Evolutionary conservation across 2,329 filamentous ascomycete species (phyloP).

Genomic region (Colletotrichum simmondsii): DNA sequence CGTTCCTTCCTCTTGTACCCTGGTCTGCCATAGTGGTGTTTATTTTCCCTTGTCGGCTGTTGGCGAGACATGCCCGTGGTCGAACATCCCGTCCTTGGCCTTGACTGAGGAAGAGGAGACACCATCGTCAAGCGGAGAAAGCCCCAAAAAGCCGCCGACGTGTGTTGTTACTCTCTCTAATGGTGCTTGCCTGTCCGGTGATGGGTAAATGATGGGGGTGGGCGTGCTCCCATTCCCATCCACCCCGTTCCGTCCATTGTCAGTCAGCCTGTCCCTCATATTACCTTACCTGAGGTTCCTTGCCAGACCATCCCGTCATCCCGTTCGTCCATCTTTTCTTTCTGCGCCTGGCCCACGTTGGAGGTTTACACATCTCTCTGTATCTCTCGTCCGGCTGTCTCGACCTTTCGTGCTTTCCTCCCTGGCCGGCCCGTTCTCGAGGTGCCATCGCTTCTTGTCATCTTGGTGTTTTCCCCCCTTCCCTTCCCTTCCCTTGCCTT

Average conservation of each 20-base stretch:
- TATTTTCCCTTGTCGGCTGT: slow-evolving; percentile 19
- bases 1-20: neutral
- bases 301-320: slow-evolving; percentile 8
- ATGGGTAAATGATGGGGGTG: neutral
- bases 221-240: slow-evolving; percentile 29
- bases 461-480: slow-evolving; percentile 32
- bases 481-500: slow-evolving; percentile 12
- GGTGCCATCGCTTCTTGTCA: slow-evolving; percentile 26
- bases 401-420: neutral
- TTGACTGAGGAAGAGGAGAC: neutral
- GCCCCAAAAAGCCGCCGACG: neutral
- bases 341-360: slow-evolving; percentile 28
- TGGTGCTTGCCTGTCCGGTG: neutral
- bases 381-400: neutral
- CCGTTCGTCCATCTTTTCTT: slow-evolving; percentile 29
- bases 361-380: slow-evolving; percentile 21
- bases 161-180: neutral
- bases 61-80: slow-evolving; percentile 23
- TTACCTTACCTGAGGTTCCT: slow-evolving; percentile 8
- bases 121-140: slow-evolving; percentile 1
- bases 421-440: slow-evolving; percentile 24
- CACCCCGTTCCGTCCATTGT: slow-evolving; percentile 17
- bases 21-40: slow-evolving; percentile 14
- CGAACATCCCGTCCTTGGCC: neutral
- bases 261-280: neutral